A percentile compares a stretch with the other conserved stretches of the same genome.
phyloP scores from a whole-genome alignment of 495 filamentous ascomycete genomes.

The Terfezia boudieri region DNA sequence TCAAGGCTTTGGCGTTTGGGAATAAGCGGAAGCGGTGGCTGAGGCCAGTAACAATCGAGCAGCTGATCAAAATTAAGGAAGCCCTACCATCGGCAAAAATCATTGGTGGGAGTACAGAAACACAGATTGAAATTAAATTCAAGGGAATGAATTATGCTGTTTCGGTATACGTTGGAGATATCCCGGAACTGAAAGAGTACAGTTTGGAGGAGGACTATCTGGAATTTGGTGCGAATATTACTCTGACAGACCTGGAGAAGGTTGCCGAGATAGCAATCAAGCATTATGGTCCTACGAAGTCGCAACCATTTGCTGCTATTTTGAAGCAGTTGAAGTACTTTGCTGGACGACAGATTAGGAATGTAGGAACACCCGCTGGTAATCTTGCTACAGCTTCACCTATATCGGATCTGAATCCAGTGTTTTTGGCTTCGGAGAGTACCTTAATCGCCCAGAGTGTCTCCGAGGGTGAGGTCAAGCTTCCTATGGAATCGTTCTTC shows the following conservation, averaged over 20 bases:
- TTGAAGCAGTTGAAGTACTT: conserved; percentile 76
- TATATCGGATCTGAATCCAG: conserved; percentile 90
- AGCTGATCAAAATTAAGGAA: conserved; percentile 76
- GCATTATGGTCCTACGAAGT: conserved; percentile 46
- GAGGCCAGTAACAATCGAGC: conserved; percentile 63
- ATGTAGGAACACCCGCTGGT: conserved; percentile 87
- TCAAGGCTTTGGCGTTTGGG: conserved; percentile 64
- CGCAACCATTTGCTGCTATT: conserved; percentile 53
- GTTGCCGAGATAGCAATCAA: conserved; percentile 56
- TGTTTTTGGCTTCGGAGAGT: conserved; percentile 72
- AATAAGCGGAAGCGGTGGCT: conserved; percentile 93
- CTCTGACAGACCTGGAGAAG: conserved; percentile 59
- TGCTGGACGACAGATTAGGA: conserved; percentile 84
- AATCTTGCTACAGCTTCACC: conserved; percentile 90
- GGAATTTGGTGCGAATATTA: conserved; percentile 79
- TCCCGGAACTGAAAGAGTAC: conserved; percentile 64
- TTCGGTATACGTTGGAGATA: conserved; percentile 85
- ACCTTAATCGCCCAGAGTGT: conserved; percentile 55
- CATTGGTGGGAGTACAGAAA: conserved; percentile 89
- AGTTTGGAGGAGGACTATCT: conserved; percentile 56
- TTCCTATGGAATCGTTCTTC: conserved; percentile 88
- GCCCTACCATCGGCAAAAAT: conserved; percentile 72
- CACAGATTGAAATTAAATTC: conserved; percentile 96
- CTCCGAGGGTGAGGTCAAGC: conserved; percentile 39
- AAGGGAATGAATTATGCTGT: conserved; percentile 77